Percentiles rank a stretch among this genome's conserved stretches.
Conservation (phyloP, 2,329 filamentous ascomycete genomes). For the Trichoderma citrinoviride region DNA sequence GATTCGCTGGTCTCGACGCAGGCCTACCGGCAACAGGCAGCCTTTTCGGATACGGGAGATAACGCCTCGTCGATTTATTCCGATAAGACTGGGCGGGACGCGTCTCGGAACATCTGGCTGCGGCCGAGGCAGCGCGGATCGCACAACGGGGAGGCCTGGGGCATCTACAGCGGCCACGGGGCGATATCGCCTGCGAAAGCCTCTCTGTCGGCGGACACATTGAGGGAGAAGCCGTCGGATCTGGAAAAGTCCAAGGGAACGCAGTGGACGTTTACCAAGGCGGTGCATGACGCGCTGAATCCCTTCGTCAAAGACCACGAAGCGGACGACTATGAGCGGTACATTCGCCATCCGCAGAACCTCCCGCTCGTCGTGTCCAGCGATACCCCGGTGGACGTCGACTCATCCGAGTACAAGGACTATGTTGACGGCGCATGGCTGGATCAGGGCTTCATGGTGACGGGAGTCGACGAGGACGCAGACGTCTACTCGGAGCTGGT, state of each 20-base stretch:
- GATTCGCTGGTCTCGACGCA: conserved; percentile 50
- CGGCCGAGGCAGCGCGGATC: conserved; percentile 44
- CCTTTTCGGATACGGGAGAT: conserved; percentile 37
- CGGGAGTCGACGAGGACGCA: conserved; percentile 46
- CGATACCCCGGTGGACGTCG: conserved; percentile 59
- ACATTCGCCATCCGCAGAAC: conserved; percentile 84
- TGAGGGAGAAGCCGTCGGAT: conserved; percentile 54
- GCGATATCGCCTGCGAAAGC: conserved; percentile 5
- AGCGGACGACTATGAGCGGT: conserved; percentile 81
- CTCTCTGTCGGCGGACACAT: conserved; percentile 1
- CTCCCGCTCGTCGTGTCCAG: conserved; percentile 77
- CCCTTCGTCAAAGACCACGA: conserved; percentile 76
- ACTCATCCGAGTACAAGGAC: conserved; percentile 69
- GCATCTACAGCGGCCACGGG: neutral
- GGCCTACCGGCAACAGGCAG: conserved; percentile 19
- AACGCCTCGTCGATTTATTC: conserved; percentile 41
- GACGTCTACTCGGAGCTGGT: conserved; percentile 73
- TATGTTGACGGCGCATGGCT: conserved; percentile 72
- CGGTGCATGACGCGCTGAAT: conserved; percentile 81
- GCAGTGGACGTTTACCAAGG: conserved; percentile 84
- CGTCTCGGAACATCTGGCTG: conserved; percentile 56
- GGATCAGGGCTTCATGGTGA: conserved; percentile 54
- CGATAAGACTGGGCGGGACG: conserved; percentile 45
- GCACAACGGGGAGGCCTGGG: conserved; percentile 35
- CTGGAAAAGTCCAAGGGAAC: conserved; percentile 78